phyloP scores from a whole-genome alignment of 306 rosid genomes.

The Corylus heterophylla region DNA sequence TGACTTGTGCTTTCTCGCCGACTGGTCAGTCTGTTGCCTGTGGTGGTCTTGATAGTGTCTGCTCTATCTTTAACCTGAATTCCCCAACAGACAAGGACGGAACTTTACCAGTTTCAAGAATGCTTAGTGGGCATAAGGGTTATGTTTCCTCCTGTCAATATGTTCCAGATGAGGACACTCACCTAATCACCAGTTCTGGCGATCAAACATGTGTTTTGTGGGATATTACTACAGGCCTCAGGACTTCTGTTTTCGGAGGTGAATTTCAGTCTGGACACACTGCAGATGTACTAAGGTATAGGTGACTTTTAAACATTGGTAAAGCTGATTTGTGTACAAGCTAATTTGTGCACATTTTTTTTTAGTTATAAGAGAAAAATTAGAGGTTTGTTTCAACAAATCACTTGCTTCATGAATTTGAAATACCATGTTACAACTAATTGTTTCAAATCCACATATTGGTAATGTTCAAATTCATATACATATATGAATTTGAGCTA shows the following conservation, averaged over 20 bases:
- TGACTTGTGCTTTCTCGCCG: constrained; percentile 94
- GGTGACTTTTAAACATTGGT: constrained; percentile 23
- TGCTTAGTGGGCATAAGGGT: constrained; percentile 92
- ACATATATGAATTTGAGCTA: background rate
- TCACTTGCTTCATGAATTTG: background rate
- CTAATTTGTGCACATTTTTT: too few relatives aligned
- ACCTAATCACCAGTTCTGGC: constrained; percentile 88
- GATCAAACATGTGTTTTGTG: constrained; percentile 94
- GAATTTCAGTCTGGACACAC: constrained; percentile 99
- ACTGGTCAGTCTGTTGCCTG: constrained; percentile 93
- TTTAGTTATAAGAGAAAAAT: too few relatives aligned
- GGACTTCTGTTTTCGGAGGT: constrained; percentile 95
- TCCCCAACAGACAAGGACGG: constrained; percentile 82
- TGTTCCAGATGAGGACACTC: constrained; percentile 92
- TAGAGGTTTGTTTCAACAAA: background rate
- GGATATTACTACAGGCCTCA: constrained; percentile 94
- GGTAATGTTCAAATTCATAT: background rate
- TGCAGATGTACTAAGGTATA: constrained; percentile 84
- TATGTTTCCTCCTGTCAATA: constrained; percentile 93
- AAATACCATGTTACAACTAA: background rate
- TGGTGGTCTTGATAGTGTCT: constrained; percentile 96
- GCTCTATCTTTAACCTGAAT: constrained; percentile 91
- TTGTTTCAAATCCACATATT: background rate
- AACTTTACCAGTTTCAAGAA: constrained; percentile 62
- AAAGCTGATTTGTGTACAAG: background rate